phyloP scores from a whole-genome alignment of 805 yeast species.

The Ogataea nakhonphanomensis region DNA sequence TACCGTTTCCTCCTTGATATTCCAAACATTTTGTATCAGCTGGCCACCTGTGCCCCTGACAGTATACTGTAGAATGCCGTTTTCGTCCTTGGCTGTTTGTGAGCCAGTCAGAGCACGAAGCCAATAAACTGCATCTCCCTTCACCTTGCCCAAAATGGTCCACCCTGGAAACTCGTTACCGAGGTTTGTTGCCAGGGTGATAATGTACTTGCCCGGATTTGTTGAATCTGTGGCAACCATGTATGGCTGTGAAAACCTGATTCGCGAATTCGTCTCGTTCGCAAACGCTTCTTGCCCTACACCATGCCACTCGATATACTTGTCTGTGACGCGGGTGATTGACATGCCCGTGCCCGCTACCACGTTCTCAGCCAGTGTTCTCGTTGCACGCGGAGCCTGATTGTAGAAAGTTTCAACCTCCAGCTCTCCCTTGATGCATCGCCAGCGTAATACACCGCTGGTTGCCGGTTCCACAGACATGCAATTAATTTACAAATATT shows the following conservation, averaged over 20 bases:
- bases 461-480: conserved; percentile 11
- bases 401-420: conserved; percentile 10
- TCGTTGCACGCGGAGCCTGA: conserved; percentile 11
- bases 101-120: conserved; percentile 9
- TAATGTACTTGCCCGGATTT: conserved; percentile 6
- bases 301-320: conserved; percentile 7
- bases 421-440: conserved; percentile 10
- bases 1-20: conserved; percentile 1
- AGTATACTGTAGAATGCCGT: conserved; percentile 13
- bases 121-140: conserved; percentile 17
- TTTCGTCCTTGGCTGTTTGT: conserved; percentile 3
- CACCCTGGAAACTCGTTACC: conserved; percentile 13
- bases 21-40: conserved; percentile 5
- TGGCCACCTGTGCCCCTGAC: conserved; percentile 9
- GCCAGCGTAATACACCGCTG: background rate
- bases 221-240: conserved; percentile 10
- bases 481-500: background rate
- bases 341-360: conserved; percentile 4
- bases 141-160: conserved; percentile 15
- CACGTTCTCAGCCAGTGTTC: conserved; percentile 4
- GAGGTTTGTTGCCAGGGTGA: conserved; percentile 10
- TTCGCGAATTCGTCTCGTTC: conserved; percentile 12
- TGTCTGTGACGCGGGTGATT: conserved; percentile 7
- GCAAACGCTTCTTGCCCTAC: background rate
- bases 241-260: conserved; percentile 13